Evolutionary conservation across 768 basidiomycete species (phyloP).

Genomic region (Lentinula sp.): DNA sequence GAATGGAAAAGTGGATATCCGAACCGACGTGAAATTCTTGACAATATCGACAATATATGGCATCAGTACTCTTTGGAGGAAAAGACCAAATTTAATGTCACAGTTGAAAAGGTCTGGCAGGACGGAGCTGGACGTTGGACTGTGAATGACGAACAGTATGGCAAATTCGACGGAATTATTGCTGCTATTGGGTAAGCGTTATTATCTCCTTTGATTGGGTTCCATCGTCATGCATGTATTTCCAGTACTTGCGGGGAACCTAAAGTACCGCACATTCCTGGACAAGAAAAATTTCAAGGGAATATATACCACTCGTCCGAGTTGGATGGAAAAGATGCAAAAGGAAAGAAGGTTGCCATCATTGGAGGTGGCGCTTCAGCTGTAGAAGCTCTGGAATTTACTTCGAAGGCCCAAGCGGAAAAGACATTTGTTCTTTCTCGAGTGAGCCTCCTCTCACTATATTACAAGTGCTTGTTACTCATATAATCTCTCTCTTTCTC

Average conservation of each 20-base stretch:
- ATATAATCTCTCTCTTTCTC: background rate
- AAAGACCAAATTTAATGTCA: slow-evolving; percentile 4
- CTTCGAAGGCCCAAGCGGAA: background rate
- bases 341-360: slow-evolving; percentile 12
- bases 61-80: slow-evolving; percentile 1
- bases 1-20: slow-evolving; percentile 7
- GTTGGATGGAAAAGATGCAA: slow-evolving; percentile 25
- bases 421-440: slow-evolving; percentile 3
- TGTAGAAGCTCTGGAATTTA: slow-evolving; percentile 22
- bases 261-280: slow-evolving; percentile 3
- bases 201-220: background rate
- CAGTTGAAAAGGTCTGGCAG: slow-evolving; percentile 1
- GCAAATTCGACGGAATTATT: slow-evolving; percentile 4
- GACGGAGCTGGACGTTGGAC: background rate
- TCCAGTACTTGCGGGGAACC: slow-evolving; percentile 4
- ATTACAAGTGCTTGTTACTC: background rate
- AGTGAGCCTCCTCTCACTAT: background rate
- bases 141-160: slow-evolving; percentile 4
- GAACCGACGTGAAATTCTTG: slow-evolving; percentile 1
- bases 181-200: slow-evolving; percentile 4
- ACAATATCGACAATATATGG: background rate
- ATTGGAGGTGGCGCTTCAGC: slow-evolving; percentile 43
- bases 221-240: background rate
- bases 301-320: slow-evolving; percentile 34
- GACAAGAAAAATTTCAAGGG: slow-evolving; percentile 4